Base-by-base conservation (phyloP, 176 grass and related monocot genomes). In the Saccharum spontaneum region DNA sequence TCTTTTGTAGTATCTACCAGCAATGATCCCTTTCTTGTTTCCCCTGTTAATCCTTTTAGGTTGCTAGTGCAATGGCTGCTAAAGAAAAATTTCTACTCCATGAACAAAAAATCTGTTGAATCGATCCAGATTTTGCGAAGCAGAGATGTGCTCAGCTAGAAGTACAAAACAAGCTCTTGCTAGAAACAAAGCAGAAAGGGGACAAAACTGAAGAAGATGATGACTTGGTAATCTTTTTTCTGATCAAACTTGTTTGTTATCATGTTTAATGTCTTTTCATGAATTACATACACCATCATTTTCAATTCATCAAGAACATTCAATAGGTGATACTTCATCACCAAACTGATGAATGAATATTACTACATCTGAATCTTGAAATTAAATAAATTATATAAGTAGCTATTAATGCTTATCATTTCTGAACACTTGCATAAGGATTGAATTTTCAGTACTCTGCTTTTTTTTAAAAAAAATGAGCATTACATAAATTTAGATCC, bases 51-150 rank as follows among this genome's bases (percentile, higher is more conserved):
- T 41, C 40, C 40, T 41, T 41, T 41, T 7, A 41, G 8, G 7
- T 9, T 41, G 40, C 40, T 41, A 41, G 4, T 34, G 34, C 4
- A 34, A 34, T 34, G 34, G 34, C 34, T 34, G 34, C 34, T 34
- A 34, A 34, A 34, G 34, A 1, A 34, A 34, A 34, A 34, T 2
- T 34, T 28, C 28, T 28, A 28, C 28, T 28, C 28, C 28, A 28
- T 28, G 28, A 28, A 28, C 28, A 28, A 28, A 28, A 91, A 93
- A 81, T 90, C 82, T 4, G 61, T 94, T 31, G 91, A 89, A 87
- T 85, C n/a, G 89, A 94, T 41, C 87, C 93, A 76, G 85, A 87
- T 84, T 94, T 94, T 71, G 88, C 89, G n/a, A 94, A 91, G 79
- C 75, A 88, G 83, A 83, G 90, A 30, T 93, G 92, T 83, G 80